Conservation (phyloP, 306 rosid species). For the Prunus salicina region DNA sequence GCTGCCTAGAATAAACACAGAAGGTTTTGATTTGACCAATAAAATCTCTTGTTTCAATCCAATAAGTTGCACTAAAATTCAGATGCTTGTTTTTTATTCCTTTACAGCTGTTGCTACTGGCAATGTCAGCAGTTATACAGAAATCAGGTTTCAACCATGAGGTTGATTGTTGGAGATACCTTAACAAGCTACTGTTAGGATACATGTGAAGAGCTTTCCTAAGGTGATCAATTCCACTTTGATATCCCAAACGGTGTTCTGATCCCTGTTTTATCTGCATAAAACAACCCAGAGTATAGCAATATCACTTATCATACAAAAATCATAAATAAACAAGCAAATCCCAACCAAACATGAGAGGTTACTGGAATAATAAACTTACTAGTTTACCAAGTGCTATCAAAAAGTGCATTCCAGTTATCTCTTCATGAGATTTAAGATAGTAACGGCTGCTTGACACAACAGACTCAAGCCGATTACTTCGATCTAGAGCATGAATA, state of each 20-base stretch:
- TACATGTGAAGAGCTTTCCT: conserved; percentile 80
- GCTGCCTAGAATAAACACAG: background rate
- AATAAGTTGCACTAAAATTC: background rate
- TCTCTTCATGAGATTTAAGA: conserved; percentile 67
- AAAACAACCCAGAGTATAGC: conserved; percentile 7
- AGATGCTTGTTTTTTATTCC: background rate
- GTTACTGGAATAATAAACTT: conserved; percentile 22
- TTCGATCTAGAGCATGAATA: conserved; percentile 66
- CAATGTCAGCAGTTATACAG: conserved; percentile 6
- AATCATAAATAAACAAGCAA: background rate
- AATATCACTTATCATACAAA: background rate
- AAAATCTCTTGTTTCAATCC: background rate
- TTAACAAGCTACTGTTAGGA: conserved; percentile 67
- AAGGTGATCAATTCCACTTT: conserved; percentile 67
- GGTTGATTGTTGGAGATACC: conserved; percentile 40
- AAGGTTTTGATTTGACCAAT: background rate
- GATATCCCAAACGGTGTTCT: conserved; percentile 49
- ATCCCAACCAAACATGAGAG: conserved; percentile 17
- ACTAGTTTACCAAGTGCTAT: conserved; percentile 87
- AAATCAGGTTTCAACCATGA: background rate
- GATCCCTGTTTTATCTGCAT: conserved; percentile 65
- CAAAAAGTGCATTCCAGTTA: conserved; percentile 66
- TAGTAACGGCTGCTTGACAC: conserved; percentile 49
- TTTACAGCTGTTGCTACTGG: background rate
- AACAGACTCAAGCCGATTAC: conserved; percentile 54